Evolutionary conservation across 169 alveolate species (phyloP).

Genomic region (Toxoplasma gondii): DNA sequence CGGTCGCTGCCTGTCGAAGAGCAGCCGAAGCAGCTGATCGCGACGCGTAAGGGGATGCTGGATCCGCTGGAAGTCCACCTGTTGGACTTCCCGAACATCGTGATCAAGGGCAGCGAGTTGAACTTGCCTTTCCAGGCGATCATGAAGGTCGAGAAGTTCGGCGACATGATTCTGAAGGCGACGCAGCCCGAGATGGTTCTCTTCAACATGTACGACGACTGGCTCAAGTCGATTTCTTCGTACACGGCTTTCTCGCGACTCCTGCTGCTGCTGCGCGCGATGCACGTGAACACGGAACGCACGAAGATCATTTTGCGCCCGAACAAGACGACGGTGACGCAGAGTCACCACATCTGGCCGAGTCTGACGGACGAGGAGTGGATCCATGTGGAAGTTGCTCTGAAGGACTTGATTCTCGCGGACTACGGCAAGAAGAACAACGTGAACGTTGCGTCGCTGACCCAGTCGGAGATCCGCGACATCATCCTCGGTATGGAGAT

Average conservation of each 20-base stretch:
- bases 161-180: slow-evolving; percentile 98
- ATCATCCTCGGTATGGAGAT: slow-evolving; percentile 99
- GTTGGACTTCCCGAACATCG: slow-evolving; percentile 99
- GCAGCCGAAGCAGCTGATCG: slow-evolving; percentile 99
- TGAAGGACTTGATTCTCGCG: slow-evolving; percentile 97
- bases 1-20: slow-evolving; percentile 99
- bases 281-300: slow-evolving; percentile 98
- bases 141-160: slow-evolving; percentile 98
- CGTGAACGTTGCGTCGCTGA: slow-evolving; percentile 97
- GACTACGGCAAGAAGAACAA: slow-evolving; percentile 99
- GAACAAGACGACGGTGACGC: slow-evolving; percentile 95
- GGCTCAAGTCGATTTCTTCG: slow-evolving; percentile 97
- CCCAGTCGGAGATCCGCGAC: slow-evolving; percentile 99
- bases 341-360: slow-evolving; percentile 99
- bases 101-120: slow-evolving; percentile 98
- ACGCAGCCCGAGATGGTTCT: slow-evolving; percentile 99
- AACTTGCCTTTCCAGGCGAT: slow-evolving; percentile 99
- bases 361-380: slow-evolving; percentile 99
- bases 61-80: slow-evolving; percentile 99
- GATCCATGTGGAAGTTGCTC: slow-evolving; percentile 98
- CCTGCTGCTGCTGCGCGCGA: slow-evolving; percentile 96
- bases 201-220: slow-evolving; percentile 99
- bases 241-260: slow-evolving; percentile 99
- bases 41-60: slow-evolving; percentile 99
- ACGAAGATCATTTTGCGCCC: slow-evolving; percentile 98